Evolutionary conservation across 306 rosid species (phyloP).

Genomic region (Prunus dulcis): DNA sequence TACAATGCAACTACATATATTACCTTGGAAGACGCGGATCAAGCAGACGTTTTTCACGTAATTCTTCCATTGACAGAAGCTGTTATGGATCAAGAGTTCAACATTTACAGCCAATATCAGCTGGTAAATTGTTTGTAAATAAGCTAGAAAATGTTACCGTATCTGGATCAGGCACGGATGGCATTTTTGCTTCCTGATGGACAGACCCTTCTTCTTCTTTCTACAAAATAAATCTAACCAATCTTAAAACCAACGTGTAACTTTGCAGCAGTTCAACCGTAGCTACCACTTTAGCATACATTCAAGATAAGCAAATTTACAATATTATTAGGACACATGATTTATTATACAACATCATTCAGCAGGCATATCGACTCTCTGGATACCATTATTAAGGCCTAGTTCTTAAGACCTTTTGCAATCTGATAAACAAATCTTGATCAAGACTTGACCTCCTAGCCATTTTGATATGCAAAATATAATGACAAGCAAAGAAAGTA

Average conservation of each 20-base stretch:
- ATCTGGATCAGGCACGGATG: constrained; percentile 71
- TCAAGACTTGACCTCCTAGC: neutral
- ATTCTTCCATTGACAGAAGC: constrained; percentile 88
- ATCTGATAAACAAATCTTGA: neutral
- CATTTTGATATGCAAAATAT: neutral
- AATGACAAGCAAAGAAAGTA: neutral
- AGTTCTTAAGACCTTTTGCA: neutral
- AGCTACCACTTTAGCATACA: neutral
- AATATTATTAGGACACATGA: neutral
- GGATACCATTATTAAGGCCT: neutral
- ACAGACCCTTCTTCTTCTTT: constrained; percentile 74
- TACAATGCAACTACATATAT: constrained; percentile 1
- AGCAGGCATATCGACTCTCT: neutral
- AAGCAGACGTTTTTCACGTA: constrained; percentile 70
- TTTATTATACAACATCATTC: neutral
- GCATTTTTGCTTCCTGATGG: constrained; percentile 70
- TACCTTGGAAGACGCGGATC: constrained; percentile 91
- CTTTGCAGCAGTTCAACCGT: neutral
- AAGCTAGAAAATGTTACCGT: constrained; percentile 33
- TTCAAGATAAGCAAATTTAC: constrained; percentile 3
- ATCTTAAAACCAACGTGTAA: constrained; percentile 12
- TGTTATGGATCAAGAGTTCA: constrained; percentile 30
- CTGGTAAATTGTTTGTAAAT: neutral
- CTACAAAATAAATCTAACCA: constrained; percentile 43
- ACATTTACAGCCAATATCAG: neutral